These are phyloP conservation scores for Capsicum chinense DNA, from an alignment of 257 asterid genomes.

Conservation along the genomic window DNA sequence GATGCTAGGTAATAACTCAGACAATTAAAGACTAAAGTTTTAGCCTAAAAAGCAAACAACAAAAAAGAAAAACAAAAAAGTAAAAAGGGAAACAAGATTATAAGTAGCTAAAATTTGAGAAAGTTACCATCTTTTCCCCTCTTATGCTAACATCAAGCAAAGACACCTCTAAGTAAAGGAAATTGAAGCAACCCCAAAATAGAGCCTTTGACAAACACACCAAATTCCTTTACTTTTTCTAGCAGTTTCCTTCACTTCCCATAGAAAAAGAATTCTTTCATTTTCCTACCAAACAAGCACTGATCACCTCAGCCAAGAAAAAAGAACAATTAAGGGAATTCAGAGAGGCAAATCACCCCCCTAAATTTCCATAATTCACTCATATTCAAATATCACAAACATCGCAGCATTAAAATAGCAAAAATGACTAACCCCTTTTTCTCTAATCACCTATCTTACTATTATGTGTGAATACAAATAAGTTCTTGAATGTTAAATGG, in stretches of 20 bases:
- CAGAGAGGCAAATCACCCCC: slow-evolving; percentile 79
- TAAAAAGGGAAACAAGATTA: neutral
- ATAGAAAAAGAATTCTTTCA: neutral
- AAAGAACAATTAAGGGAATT: slow-evolving; percentile 48
- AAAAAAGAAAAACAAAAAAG: neutral
- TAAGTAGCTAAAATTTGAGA: slow-evolving; percentile 20
- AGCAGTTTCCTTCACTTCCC: too few species aligned
- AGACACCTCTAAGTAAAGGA: neutral
- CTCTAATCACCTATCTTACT: neutral
- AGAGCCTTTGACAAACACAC: neutral
- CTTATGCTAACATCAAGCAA: slow-evolving; percentile 23
- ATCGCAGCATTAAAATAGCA: slow-evolving; percentile 43
- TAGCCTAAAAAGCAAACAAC: neutral
- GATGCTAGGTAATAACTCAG: neutral
- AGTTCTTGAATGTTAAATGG: slow-evolving; percentile 31
- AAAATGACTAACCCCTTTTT: slow-evolving; percentile 16
- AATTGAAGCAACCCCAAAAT: slow-evolving; percentile 24
- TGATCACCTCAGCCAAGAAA: neutral
- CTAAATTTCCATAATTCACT: slow-evolving; percentile 74
- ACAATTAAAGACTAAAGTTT: neutral
- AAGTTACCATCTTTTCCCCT: slow-evolving; percentile 34
- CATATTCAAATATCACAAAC: slow-evolving; percentile 60
- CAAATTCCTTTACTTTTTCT: neutral
- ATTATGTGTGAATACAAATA: slow-evolving; percentile 24
- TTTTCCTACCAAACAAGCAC: neutral